Conservation (phyloP, 2,329 filamentous ascomycete genomes). For the Pyrenophora graminea region DNA sequence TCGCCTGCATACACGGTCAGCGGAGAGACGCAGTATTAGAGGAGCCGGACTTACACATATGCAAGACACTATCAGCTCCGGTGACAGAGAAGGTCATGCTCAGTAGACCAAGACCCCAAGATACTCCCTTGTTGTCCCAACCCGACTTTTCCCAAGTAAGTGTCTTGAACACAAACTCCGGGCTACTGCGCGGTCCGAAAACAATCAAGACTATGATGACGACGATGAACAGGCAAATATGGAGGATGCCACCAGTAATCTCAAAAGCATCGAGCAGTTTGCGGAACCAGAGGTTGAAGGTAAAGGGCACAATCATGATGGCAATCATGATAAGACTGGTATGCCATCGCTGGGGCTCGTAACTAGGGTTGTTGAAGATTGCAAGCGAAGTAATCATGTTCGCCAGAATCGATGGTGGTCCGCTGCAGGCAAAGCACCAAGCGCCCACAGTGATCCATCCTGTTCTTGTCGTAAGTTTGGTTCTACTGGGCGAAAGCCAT, state of each 20-base stretch:
- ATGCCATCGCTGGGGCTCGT: constrained; percentile 52
- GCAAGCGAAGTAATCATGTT: constrained; percentile 34
- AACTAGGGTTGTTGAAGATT: constrained; percentile 46
- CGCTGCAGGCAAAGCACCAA: constrained; percentile 41
- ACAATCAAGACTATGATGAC: constrained; percentile 53
- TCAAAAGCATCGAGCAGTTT: constrained; percentile 53
- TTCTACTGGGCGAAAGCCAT: neutral
- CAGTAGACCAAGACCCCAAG: constrained; percentile 47
- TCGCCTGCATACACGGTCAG: constrained; percentile 21
- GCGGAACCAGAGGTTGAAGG: constrained; percentile 53
- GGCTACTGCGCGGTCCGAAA: constrained; percentile 45
- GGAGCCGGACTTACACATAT: constrained; percentile 35
- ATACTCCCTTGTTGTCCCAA: constrained; percentile 51
- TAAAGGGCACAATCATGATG: constrained; percentile 44
- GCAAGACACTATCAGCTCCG: constrained; percentile 56
- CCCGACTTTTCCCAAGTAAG: constrained; percentile 49
- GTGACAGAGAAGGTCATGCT: constrained; percentile 40
- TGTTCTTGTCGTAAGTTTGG: constrained; percentile 36
- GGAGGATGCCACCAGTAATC: constrained; percentile 51
- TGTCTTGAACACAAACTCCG: constrained; percentile 51
- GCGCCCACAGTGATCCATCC: constrained; percentile 50
- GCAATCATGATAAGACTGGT: constrained; percentile 55
- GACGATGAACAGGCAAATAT: constrained; percentile 55
- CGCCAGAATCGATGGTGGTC: constrained; percentile 32
- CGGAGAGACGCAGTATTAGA: neutral